phyloP scores from a whole-genome alignment of 2,329 filamentous ascomycete genomes.

The Phialophora macrospora region DNA sequence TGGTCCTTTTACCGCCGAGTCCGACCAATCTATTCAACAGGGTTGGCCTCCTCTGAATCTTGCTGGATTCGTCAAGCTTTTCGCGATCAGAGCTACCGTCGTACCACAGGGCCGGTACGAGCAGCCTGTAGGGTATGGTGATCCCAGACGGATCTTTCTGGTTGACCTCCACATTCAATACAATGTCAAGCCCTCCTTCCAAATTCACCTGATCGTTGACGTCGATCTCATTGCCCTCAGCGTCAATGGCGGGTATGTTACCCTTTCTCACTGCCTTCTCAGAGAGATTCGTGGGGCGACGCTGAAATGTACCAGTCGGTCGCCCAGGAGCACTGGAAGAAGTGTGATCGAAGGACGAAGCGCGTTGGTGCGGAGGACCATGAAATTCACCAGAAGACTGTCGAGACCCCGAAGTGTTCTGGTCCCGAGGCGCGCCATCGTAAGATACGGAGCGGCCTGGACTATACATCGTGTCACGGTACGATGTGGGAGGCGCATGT shows the following conservation, averaged over 20 bases:
- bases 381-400: conserved; percentile 32
- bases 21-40: conserved; percentile 36
- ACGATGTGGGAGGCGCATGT: conserved; percentile 46
- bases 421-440: conserved; percentile 31
- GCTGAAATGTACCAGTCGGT: conserved; percentile 60
- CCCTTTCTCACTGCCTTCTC: conserved; percentile 63
- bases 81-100: conserved; percentile 45
- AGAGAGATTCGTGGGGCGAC: conserved; percentile 71
- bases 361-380: conserved; percentile 16
- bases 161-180: conserved; percentile 86
- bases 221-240: conserved; percentile 57
- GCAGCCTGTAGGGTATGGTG: conserved; percentile 82
- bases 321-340: conserved; percentile 39
- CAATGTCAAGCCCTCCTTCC: conserved; percentile 82
- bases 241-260: conserved; percentile 49
- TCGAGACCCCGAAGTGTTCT: conserved; percentile 23
- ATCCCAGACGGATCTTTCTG: conserved; percentile 83
- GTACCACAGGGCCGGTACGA: conserved; percentile 75
- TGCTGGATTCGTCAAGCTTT: conserved; percentile 33
- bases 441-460: conserved; percentile 34
- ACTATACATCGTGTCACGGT: conserved; percentile 45
- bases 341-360: conserved; percentile 37
- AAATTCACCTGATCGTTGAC: conserved; percentile 67
- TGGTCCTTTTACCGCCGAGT: conserved; percentile 27
- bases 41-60: conserved; percentile 32